Evolutionary conservation across 805 yeast genomes (phyloP), one percentile per base, ranked within the genome.

Genomic region (Candida rishiriensis): DNA sequence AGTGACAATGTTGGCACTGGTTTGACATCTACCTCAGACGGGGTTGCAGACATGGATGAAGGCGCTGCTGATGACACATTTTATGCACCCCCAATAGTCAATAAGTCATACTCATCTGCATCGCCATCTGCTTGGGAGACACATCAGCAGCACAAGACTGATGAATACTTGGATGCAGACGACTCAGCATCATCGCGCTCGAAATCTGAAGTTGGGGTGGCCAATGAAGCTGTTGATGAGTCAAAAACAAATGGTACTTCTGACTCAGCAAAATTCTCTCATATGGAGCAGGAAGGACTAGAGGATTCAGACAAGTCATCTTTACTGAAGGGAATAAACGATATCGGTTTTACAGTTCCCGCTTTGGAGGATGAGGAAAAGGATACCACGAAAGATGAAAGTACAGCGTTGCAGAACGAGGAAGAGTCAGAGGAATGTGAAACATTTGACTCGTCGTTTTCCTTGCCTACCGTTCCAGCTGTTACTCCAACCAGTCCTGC

Each of bases 381-480:
- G 6, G 16, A 21, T 13, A 7, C 28, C 29, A 36, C 14, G 15
- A 33, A 26, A 8, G 17, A 29, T 34, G 44, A 8, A 16, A 46
- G 38, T 34, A 36, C 17, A 18, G 52, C 36, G 18, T 42, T 18
- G 8, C 39, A 18, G 6, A 50, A 32, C n/a, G 41, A 26, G 11
- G 34, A 17, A 6, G 37, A 33, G 15, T 29, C n/a, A 11, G 29
- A n/a, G 30, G 43, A 11, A 10, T 33, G 34, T 6, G 46, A 41
- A 14, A 36, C 12, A 21, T 34, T 15, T 4, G 39, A 35, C 17
- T 53, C 56, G 28, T 53, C 55, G 14, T 50, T 51, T 38, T 54
- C 59, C 11, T 45, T 55, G 18, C 59, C 59, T 7, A 44, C 51
- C 10, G 56, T 57, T 26, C 47, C 53, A 10, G 39, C 49, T 13